Base-by-base conservation (phyloP, 139 green algal genomes). In the Chlamydomonas applanata region DNA sequence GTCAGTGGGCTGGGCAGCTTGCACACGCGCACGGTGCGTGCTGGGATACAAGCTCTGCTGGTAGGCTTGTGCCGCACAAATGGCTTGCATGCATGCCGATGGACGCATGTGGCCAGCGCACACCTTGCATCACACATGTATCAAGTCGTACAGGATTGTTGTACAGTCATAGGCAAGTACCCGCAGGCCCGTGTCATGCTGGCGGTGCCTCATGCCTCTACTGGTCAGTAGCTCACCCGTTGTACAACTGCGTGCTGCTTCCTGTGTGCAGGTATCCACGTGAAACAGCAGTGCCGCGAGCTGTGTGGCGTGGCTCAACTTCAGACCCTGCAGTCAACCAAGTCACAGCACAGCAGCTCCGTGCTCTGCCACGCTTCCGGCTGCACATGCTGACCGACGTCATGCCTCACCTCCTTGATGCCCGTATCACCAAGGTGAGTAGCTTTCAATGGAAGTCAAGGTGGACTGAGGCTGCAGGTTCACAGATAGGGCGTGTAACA, bases 351-450 rank as follows among this genome's bases (percentile, higher is more conserved):
- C 3, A 24, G 30, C 59, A 49, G 25, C 59, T 40, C 24, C 24
- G 59, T 66, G 11, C 2, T 24, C n/a, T 66, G 17, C 59, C 29
- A 35, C 24, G 59, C n/a, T 66, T 66, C 59, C 29, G 35, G 59
- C 59, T 66, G 59, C 59, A 66, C 59, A 66, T 66, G 59, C 59
- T 66, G 24, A 66, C n/a, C 24, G n/a, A 29, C 3, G n/a, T 66
- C 4, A 11, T 40, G n/a, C 59, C 59, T 66, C n/a, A 66, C 25
- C 9, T 66, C n/a, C 59, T 66, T 24, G 59, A 66, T 66, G 59
- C 59, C 2, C 24, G 59, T 19, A 66, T 66, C 24, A 66, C 59
- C 24, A 66, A 66, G 59, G 59, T 66, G 59, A 22, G 40, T n/a
- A n/a, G 40, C 40, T 49, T 49, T 7, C 7, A 19, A 49, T 56